Conservation (phyloP, 768 basidiomycete species). For the Holtermannia corniformis region DNA sequence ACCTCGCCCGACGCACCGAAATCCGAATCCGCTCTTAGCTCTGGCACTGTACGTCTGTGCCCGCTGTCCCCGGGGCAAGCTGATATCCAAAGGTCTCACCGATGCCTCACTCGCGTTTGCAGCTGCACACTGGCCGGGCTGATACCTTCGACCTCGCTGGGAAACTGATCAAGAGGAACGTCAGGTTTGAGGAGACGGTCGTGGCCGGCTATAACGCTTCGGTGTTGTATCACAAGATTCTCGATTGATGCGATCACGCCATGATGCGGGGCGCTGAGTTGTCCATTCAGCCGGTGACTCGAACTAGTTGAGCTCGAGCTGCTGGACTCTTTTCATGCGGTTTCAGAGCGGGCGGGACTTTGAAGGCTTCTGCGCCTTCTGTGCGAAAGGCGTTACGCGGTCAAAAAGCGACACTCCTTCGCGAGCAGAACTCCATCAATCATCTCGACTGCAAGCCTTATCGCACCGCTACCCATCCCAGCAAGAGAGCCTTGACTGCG, state of each 20-base stretch:
- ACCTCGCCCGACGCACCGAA: background rate
- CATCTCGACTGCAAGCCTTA: no score
- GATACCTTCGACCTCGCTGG: conserved; percentile 34
- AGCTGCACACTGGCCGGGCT: conserved; percentile 32
- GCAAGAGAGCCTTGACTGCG: no score
- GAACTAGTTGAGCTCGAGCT: no score
- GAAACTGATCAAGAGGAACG: conserved; percentile 34
- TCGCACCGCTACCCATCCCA: no score
- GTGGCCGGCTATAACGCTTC: conserved; percentile 41
- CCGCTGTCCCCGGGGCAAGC: background rate
- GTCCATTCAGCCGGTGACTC: no score
- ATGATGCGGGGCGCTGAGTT: no score
- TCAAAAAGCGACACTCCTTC: no score
- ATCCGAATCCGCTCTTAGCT: conserved; percentile 22
- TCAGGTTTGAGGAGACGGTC: conserved; percentile 39
- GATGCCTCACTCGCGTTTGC: conserved; percentile 43
- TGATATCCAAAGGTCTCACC: conserved; percentile 22
- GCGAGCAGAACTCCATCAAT: no score
- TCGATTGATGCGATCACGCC: conserved; percentile 24
- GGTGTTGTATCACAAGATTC: conserved; percentile 43
- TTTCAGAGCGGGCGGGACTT: no score
- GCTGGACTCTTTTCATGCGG: no score
- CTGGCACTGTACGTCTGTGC: conserved; percentile 27
- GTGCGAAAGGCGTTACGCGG: no score
- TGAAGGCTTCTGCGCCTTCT: no score